A percentile compares a stretch with the other conserved stretches of the same genome.
Evolutionary conservation across 192 early-diverging fungal species (phyloP).

Genomic region (Fimicolochytrium jonesii): DNA sequence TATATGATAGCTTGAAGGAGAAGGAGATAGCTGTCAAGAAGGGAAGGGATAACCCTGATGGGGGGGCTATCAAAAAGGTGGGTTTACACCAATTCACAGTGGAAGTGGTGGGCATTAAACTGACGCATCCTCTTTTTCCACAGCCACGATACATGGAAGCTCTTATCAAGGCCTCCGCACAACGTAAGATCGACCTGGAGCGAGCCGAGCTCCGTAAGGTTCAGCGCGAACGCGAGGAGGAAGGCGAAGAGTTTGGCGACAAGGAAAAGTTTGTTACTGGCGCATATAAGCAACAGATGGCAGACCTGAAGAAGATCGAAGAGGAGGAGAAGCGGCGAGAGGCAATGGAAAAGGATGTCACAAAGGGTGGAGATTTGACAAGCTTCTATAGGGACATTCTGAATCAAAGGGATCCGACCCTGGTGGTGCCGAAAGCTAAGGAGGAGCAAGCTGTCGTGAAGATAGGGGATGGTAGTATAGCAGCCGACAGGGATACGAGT

Average conservation of each 20-base stretch:
- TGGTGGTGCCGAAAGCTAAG: constrained; percentile 7
- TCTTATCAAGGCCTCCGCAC: constrained; percentile 57
- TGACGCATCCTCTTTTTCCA: neutral
- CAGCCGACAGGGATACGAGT: too few species aligned
- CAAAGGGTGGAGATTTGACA: constrained; percentile 46
- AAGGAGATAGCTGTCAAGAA: constrained; percentile 48
- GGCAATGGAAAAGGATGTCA: constrained; percentile 45
- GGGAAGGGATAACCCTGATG: constrained; percentile 46
- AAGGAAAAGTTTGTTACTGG: constrained; percentile 79
- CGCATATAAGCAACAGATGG: constrained; percentile 60
- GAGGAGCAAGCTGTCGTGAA: neutral
- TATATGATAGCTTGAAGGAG: constrained; percentile 68
- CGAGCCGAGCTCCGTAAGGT: constrained; percentile 64
- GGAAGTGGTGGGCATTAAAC: neutral
- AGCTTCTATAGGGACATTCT: constrained; percentile 62
- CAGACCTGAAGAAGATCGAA: constrained; percentile 60
- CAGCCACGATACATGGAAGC: constrained; percentile 66
- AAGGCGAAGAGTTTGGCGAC: constrained; percentile 69
- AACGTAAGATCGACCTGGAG: constrained; percentile 67
- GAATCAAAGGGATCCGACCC: constrained; percentile 38
- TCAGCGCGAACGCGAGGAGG: constrained; percentile 64
- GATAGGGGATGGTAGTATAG: too few species aligned
- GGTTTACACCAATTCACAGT: neutral
- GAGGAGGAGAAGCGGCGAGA: constrained; percentile 51
- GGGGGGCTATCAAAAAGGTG: constrained; percentile 40